Base-by-base conservation (phyloP, 2,329 filamentous ascomycete genomes). In the Aureobasidium pullulans region DNA sequence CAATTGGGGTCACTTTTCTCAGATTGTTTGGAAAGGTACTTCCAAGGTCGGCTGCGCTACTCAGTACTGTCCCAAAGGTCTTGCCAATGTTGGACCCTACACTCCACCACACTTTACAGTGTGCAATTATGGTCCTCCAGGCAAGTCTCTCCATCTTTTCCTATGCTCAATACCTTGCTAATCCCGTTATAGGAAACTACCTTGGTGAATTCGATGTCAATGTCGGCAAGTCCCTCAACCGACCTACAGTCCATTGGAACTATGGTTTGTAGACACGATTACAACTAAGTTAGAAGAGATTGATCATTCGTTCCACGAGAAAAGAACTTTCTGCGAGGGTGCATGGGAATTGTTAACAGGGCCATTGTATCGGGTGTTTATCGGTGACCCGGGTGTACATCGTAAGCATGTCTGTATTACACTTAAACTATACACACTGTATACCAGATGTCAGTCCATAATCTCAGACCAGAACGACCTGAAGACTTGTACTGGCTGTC, bases 121-220 rank as follows among this genome's bases (percentile, higher is more conserved):
- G 68, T 96, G 90, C 86, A 93, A 96, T 82, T 96, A 96, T 78
- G 77, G 76, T 65, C 81, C 84, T 63, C 76, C 84, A 63, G 90
- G 89, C 89, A 84, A 73, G 84, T 59, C 73, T 31, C 31, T 42
- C 2, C 28, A 36, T 15, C 29, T 9, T 37, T 49, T 23, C 23
- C 23, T 23, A 23, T 28, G n/a, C 34, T 23, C 42, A 57, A 10
- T 2, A 11, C 15, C 37, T 42, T 66, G 32, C 69, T 73, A 63
- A 74, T 66, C 13, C 31, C 28, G 47, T 23, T 56, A 7, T 64
- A 80, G 81, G 83, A 52, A 86, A 87, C 74, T 76, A 79, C 57
- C 74, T 66, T 13, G 77, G 76, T 61, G 71, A 80, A 66, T 87
- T 83, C 66, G 78, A 64, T 53, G 66, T 67, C 46, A 84, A 86